Conservation (phyloP, 306 rosid species). For the Cyclanthera cordifolia region DNA sequence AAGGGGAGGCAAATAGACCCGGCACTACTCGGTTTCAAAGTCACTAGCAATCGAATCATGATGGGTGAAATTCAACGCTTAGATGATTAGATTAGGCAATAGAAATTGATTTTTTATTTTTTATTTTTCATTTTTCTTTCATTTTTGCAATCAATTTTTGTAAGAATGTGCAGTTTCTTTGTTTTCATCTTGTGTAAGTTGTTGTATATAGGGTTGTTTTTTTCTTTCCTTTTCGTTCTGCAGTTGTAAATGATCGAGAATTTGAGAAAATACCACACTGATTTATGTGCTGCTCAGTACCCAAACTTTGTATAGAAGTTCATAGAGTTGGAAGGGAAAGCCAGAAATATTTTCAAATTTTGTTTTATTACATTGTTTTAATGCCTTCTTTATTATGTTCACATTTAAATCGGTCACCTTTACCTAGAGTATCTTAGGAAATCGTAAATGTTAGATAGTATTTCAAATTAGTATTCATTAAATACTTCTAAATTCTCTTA, state of each 20-base stretch:
- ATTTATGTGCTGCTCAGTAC: background rate
- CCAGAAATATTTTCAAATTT: background rate
- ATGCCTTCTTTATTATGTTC: too few species aligned
- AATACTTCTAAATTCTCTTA: too few species aligned
- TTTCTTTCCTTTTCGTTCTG: background rate
- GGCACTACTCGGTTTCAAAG: slow-evolving; percentile 50
- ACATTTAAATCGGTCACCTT: too few species aligned
- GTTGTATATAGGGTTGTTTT: slow-evolving; percentile 5
- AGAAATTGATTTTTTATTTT: background rate
- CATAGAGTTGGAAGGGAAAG: background rate
- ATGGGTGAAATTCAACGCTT: slow-evolving; percentile 55
- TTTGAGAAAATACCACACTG: slow-evolving; percentile 4
- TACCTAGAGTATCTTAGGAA: too few species aligned
- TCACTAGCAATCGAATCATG: slow-evolving; percentile 47
- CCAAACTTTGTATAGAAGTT: slow-evolving; percentile 6
- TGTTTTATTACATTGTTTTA: too few species aligned
- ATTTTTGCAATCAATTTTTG: slow-evolving; percentile 5
- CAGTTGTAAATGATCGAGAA: slow-evolving; percentile 10
- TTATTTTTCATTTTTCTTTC: background rate
- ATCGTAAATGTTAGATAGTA: too few species aligned
- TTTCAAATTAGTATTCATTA: too few species aligned
- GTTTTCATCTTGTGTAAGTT: background rate
- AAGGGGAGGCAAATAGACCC: slow-evolving; percentile 52
- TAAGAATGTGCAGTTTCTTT: slow-evolving; percentile 3
- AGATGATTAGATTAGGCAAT: slow-evolving; percentile 18